A percentile compares a stretch with the other conserved stretches of the same genome.
phyloP scores from a whole-genome alignment of 202 grass and related monocot species.

The Zoysia matrella region DNA sequence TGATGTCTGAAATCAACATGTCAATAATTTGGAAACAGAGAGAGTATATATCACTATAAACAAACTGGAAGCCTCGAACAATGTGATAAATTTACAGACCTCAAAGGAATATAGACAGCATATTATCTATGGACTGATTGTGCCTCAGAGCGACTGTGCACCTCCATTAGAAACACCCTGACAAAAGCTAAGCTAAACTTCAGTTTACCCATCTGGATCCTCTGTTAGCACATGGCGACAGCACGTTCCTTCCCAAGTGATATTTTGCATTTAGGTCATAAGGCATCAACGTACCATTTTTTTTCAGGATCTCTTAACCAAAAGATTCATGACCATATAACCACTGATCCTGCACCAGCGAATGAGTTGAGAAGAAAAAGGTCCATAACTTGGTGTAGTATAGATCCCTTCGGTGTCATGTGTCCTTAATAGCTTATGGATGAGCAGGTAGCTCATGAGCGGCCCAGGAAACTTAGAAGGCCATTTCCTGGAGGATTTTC shows the following conservation, averaged over 20 bases:
- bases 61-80: too few relatives aligned
- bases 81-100: too few relatives aligned
- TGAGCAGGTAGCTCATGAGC: neutral
- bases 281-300: neutral
- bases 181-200: neutral
- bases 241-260: neutral
- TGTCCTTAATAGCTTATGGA: neutral
- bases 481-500: constrained; percentile 91
- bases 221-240: neutral
- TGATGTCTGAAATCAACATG: too few relatives aligned
- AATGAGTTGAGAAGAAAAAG: neutral
- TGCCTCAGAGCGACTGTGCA: neutral
- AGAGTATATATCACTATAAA: too few relatives aligned
- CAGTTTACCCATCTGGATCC: neutral
- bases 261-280: neutral
- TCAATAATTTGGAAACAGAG: too few relatives aligned
- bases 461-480: constrained; percentile 50
- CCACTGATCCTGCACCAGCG: neutral
- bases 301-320: neutral
- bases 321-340: neutral
- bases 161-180: neutral
- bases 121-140: too few relatives aligned
- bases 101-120: too few relatives aligned
- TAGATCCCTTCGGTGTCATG: neutral
- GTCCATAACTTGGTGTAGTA: neutral